These are phyloP conservation scores for Trichophyton benhamiae DNA, from an alignment of 2,329 filamentous ascomycete species.

Conservation along the genomic window DNA sequence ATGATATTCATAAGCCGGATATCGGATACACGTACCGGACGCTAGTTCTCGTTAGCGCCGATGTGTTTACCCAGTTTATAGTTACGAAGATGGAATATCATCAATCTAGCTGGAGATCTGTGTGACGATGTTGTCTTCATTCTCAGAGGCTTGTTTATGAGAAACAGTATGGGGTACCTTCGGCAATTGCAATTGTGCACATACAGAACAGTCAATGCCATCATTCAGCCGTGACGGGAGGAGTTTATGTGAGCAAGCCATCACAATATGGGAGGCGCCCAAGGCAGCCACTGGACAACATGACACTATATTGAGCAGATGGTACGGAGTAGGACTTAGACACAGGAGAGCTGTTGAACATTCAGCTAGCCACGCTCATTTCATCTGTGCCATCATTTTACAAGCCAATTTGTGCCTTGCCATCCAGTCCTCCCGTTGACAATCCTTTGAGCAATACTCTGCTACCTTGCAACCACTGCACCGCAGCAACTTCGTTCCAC, in stretches of 20 bases:
- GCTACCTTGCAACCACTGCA: slow-evolving; percentile 6
- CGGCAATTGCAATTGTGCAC: not conserved
- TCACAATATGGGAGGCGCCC: no score
- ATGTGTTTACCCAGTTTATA: not conserved
- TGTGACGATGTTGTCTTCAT: not conserved
- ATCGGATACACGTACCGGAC: not conserved
- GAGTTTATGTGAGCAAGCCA: no score
- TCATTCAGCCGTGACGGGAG: no score
- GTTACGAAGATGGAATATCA: not conserved
- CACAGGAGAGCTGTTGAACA: not conserved
- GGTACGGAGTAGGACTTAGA: not conserved
- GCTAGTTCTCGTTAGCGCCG: not conserved
- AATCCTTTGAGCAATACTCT: slow-evolving; percentile 8
- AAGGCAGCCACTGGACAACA: no score
- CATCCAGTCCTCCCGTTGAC: slow-evolving; percentile 5
- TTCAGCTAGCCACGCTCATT: not conserved
- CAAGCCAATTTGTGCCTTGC: slow-evolving; percentile 2
- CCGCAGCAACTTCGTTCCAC: not conserved
- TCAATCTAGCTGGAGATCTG: not conserved
- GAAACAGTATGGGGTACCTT: not conserved
- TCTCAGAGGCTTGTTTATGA: not conserved
- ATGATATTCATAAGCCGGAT: not conserved
- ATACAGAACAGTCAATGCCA: no score
- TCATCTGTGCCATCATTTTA: not conserved
- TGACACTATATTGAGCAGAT: not conserved